Evolutionary conservation across 352 stramenopile genomes (phyloP).

Genomic region (Globisporangium echinulatum): DNA sequence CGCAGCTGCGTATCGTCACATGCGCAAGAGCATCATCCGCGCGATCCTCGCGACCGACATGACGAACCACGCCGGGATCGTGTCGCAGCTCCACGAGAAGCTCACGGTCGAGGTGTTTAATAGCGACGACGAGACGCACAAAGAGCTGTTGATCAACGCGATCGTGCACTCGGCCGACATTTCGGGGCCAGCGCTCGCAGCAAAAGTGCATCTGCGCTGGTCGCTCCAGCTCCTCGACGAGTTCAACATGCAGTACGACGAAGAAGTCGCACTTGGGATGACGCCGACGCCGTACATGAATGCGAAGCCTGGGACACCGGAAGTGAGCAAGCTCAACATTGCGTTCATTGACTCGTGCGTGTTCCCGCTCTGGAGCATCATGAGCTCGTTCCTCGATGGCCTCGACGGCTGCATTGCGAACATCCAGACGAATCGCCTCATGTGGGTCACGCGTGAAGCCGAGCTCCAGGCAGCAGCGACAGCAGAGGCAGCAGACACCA

Average conservation of each 20-base stretch:
- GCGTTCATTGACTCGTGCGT: constrained; percentile 81
- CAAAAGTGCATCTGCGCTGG: constrained; percentile 59
- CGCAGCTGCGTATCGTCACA: constrained; percentile 28
- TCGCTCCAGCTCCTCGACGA: constrained; percentile 57
- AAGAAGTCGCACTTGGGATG: constrained; percentile 64
- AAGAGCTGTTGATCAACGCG: constrained; percentile 62
- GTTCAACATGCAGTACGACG: constrained; percentile 78
- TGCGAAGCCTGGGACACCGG: constrained; percentile 41
- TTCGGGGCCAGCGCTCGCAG: constrained; percentile 54
- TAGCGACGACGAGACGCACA: constrained; percentile 43
- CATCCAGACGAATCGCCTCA: constrained; percentile 56
- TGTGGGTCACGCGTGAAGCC: constrained; percentile 32
- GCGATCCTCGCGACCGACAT: constrained; percentile 85
- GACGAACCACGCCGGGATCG: constrained; percentile 66
- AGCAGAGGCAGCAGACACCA: neutral
- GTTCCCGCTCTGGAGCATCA: constrained; percentile 75
- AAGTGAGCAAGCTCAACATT: constrained; percentile 72
- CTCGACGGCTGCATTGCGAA: constrained; percentile 56
- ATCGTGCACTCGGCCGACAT: constrained; percentile 81
- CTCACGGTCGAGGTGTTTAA: constrained; percentile 50
- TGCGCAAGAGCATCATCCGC: constrained; percentile 70
- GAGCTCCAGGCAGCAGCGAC: constrained; percentile 16
- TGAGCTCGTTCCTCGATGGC: constrained; percentile 53
- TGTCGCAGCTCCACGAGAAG: constrained; percentile 60
- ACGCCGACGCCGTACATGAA: constrained; percentile 76